Base-by-base conservation (phyloP, 1,139 yeast genomes). In the Tardiomyces blankii region DNA sequence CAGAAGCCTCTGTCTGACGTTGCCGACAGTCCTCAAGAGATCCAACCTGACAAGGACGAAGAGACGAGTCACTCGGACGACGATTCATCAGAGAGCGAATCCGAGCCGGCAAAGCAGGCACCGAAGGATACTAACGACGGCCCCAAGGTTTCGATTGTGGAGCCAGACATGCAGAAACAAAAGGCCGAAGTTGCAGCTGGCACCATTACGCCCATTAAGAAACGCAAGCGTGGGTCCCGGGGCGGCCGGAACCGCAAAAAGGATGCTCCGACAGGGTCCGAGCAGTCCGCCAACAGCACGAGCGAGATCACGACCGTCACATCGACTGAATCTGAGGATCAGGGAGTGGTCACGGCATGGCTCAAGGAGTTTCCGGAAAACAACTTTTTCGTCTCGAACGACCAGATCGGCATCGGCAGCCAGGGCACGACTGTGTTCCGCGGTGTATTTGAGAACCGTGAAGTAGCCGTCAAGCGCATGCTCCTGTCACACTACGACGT, bases 381-480 rank as follows among this genome's bases (percentile, higher is more conserved):
- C 35, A 30, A 30, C 16, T 30, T 87, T 49, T 66, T 74, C 0
- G 77, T 89, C 2, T 78, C 93, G 0, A 84, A 84, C 53, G 78
- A 75, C 41, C 74, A 88, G 21, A 66, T 91, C 43, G 98, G 99
- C 1, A 87, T 86, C 60, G 99, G 99, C 1, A 87, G 96, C 1
- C 96, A 91, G 58, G 98, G 98, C 28, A 91, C 98, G 0, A 88
- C 89, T 25, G 98, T 91, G 1, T 87, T 80, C 61, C 78, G 83
- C 59, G 98, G 98, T 1, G 75, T 78, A 3, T 91, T 89, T 66
- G 96, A 89, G 57, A 82, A 80, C 55, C 73, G 98, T 44, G 95
- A 94, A 1, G 98, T 93, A 9, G 98, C 98, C 0, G 94, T 91
- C 3, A 93, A 91, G 62, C 69, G 98, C 54, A 86, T 91, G 95